These are phyloP conservation scores for Babesia caballi DNA, from an alignment of 169 alveolate genomes.

Conservation along the genomic window DNA sequence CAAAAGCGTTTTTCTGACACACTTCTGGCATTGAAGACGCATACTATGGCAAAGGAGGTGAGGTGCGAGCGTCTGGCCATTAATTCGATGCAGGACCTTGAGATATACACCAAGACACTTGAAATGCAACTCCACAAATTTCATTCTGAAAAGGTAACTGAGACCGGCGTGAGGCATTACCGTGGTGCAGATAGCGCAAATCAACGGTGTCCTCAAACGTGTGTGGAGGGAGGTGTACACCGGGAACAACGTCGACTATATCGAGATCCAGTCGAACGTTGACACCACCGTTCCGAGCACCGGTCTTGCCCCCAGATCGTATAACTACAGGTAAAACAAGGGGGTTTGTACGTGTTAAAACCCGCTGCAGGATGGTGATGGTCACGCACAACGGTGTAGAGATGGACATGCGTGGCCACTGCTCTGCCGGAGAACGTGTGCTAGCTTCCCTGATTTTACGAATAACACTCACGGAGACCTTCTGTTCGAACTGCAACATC, in stretches of 20 bases:
- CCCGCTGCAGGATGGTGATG: slow-evolving; percentile 83
- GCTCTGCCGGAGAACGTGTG: slow-evolving; percentile 97
- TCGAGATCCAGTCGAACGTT: slow-evolving; percentile 64
- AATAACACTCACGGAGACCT: slow-evolving; percentile 98
- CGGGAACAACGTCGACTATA: slow-evolving; percentile 92
- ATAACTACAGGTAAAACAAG: slow-evolving; percentile 31
- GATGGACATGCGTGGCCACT: slow-evolving; percentile 93
- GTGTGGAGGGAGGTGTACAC: slow-evolving; percentile 94
- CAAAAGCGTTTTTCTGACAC: slow-evolving; percentile 34
- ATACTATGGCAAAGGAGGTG: slow-evolving; percentile 38
- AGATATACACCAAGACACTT: slow-evolving; percentile 51
- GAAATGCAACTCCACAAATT: slow-evolving; percentile 69
- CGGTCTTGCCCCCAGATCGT: slow-evolving; percentile 42
- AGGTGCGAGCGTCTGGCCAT: not conserved
- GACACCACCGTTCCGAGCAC: slow-evolving; percentile 25
- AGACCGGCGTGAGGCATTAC: not conserved
- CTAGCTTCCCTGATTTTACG: slow-evolving; percentile 95
- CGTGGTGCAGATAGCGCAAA: slow-evolving; percentile 88
- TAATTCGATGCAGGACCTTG: slow-evolving; percentile 31
- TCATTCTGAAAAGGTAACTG: slow-evolving; percentile 64
- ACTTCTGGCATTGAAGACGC: slow-evolving; percentile 24
- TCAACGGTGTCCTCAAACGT: slow-evolving; percentile 89
- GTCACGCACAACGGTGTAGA: slow-evolving; percentile 80
- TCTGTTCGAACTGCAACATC: slow-evolving; percentile 95
- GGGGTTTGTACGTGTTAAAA: no score